These are phyloP conservation scores for Solanum lycopersicoides DNA, from an alignment of 257 asterid genomes.

Conservation along the genomic window DNA sequence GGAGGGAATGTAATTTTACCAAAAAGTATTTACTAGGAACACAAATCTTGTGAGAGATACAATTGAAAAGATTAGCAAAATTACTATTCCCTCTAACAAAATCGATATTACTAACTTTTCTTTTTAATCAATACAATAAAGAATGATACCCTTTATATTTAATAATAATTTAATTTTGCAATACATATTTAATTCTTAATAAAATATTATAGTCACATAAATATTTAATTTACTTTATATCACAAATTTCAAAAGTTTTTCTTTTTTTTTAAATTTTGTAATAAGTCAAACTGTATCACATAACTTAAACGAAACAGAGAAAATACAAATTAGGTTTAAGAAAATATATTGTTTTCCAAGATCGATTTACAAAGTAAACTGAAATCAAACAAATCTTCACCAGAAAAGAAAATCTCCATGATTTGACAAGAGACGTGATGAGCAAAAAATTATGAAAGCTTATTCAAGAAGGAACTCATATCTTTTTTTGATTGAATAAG, in stretches of 20 bases:
- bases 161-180: too few relatives aligned
- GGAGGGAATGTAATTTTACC: not conserved
- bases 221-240: too few relatives aligned
- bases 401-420: not conserved
- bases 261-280: too few relatives aligned
- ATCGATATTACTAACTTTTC: not conserved
- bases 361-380: not conserved
- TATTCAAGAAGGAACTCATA: not conserved
- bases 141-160: too few relatives aligned
- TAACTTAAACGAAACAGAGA: not conserved
- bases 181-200: too few relatives aligned
- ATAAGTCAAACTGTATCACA: too few relatives aligned
- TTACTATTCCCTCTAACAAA: not conserved
- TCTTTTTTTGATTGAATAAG: too few relatives aligned
- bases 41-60: not conserved
- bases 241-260: too few relatives aligned
- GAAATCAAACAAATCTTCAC: not conserved
- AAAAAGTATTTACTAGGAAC: not conserved
- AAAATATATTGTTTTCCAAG: not conserved
- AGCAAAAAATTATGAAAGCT: not conserved
- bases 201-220: too few relatives aligned
- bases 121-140: too few relatives aligned
- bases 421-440: not conserved
- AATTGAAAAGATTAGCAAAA: not conserved
- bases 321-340: not conserved